Evolutionary conservation across 1,284 basidiomycete species (phyloP).

Genomic region (Cryptococcus hybrid): DNA sequence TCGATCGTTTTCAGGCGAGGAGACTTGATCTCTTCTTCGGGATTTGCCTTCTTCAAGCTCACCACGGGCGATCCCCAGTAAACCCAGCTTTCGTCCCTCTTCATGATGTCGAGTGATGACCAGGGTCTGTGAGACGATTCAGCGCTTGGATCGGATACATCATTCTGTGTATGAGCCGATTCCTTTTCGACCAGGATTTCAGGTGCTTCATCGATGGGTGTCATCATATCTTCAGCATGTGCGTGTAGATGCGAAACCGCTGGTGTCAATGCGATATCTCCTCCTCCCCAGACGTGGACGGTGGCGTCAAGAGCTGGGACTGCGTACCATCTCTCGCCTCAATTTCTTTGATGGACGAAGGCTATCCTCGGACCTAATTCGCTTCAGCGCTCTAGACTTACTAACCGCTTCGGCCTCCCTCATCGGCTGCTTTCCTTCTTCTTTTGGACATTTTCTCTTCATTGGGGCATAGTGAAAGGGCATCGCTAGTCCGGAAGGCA

Average conservation of each 20-base stretch:
- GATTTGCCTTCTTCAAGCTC: conserved; percentile 16
- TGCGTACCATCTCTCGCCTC: conserved; percentile 12
- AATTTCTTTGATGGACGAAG: conserved; percentile 11
- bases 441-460: conserved; percentile 2
- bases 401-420: conserved; percentile 11
- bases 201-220: conserved; percentile 13
- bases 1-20: conserved; percentile 31
- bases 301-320: conserved; percentile 8
- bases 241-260: too few species aligned
- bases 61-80: conserved; percentile 28
- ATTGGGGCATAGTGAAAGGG: too few species aligned
- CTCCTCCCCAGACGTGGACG: conserved; percentile 22
- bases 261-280: conserved; percentile 9
- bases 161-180: neutral
- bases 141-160: neutral
- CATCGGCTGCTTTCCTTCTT: conserved; percentile 8
- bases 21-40: conserved; percentile 17
- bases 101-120: conserved; percentile 32
- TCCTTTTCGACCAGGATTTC: conserved; percentile 1
- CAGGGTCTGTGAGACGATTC: conserved; percentile 20
- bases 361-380: conserved; percentile 9
- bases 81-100: conserved; percentile 39
- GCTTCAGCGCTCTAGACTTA: conserved; percentile 24
- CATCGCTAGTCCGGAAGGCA: too few species aligned
- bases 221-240: conserved; percentile 9